phyloP scores from a whole-genome alignment of 352 stramenopile species.

The Globisporangium lucens region DNA sequence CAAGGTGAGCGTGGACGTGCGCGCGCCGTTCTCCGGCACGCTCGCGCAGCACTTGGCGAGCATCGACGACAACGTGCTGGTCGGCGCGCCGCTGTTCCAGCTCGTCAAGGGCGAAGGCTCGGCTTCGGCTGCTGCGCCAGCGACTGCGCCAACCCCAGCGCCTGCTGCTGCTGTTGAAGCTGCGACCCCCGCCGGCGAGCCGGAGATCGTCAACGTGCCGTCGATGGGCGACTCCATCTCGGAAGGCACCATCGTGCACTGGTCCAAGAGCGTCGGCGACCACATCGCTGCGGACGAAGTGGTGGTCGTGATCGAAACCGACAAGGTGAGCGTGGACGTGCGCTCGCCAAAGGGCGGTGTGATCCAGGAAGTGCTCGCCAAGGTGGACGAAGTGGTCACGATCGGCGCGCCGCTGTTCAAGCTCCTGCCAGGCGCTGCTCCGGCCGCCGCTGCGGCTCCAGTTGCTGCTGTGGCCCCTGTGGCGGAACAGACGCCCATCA shows the following conservation, averaged over 20 bases:
- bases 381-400: constrained; percentile 94
- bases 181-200: constrained; percentile 19
- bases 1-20: constrained; percentile 94
- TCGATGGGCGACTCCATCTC: constrained; percentile 97
- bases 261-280: constrained; percentile 91
- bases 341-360: constrained; percentile 84
- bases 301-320: constrained; percentile 96
- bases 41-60: constrained; percentile 91
- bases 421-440: constrained; percentile 72
- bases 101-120: constrained; percentile 33
- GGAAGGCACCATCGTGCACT: constrained; percentile 96
- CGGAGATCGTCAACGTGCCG: constrained; percentile 67
- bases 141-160: constrained; percentile 6
- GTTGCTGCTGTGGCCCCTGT: constrained; percentile 10
- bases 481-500: background rate
- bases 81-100: constrained; percentile 92
- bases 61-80: constrained; percentile 96
- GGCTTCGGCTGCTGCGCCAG: constrained; percentile 17
- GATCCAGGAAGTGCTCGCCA: constrained; percentile 90
- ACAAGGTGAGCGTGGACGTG: constrained; percentile 93
- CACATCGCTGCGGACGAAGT: constrained; percentile 93
- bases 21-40: constrained; percentile 88
- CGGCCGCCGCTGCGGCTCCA: constrained; percentile 20
- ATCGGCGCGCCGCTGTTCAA: constrained; percentile 92
- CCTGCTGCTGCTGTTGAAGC: constrained; percentile 11